These are phyloP conservation scores for Sanghuangporus baumii DNA, from an alignment of 1,284 basidiomycete species.

Conservation along the genomic window DNA sequence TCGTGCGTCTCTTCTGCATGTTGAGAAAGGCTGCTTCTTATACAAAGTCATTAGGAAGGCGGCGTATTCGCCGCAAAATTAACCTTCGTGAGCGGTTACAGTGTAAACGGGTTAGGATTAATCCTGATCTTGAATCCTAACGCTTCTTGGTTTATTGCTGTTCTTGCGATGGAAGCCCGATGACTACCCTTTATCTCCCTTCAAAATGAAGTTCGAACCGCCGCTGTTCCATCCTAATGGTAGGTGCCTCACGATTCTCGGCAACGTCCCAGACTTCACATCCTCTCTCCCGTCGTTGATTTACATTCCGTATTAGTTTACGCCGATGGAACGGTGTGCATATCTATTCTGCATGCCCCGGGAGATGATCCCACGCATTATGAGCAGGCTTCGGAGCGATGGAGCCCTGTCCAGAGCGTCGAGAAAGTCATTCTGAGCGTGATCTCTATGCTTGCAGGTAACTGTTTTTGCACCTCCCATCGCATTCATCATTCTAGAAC, in stretches of 20 bases:
- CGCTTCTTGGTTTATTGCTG: conserved; percentile 10
- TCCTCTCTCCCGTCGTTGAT: conserved; percentile 8
- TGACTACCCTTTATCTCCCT: conserved; percentile 93
- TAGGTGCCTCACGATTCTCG: conserved; percentile 37
- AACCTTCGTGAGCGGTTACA: conserved; percentile 67
- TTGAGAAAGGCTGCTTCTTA: neutral
- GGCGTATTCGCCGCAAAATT: conserved; percentile 93
- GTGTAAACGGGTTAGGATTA: neutral
- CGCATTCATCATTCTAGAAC: neutral
- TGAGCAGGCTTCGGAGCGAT: conserved; percentile 93
- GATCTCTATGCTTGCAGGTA: conserved; percentile 96
- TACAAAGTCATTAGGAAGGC: conserved; percentile 63
- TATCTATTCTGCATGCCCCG: conserved; percentile 96
- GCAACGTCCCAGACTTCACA: neutral
- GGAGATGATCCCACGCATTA: conserved; percentile 92
- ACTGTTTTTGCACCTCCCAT: conserved; percentile 19
- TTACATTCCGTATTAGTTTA: conserved; percentile 55
- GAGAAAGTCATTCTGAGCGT: conserved; percentile 96
- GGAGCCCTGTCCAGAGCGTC: conserved; percentile 97
- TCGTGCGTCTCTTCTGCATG: conserved; percentile 48
- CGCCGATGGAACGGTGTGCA: conserved; percentile 93
- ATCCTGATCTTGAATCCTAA: neutral
- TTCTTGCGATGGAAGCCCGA: conserved; percentile 49
- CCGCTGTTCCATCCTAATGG: conserved; percentile 97
- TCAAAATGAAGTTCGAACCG: conserved; percentile 98